Base-by-base conservation (phyloP, 192 early-diverging fungal species). In the Allomyces macrogynus region DNA sequence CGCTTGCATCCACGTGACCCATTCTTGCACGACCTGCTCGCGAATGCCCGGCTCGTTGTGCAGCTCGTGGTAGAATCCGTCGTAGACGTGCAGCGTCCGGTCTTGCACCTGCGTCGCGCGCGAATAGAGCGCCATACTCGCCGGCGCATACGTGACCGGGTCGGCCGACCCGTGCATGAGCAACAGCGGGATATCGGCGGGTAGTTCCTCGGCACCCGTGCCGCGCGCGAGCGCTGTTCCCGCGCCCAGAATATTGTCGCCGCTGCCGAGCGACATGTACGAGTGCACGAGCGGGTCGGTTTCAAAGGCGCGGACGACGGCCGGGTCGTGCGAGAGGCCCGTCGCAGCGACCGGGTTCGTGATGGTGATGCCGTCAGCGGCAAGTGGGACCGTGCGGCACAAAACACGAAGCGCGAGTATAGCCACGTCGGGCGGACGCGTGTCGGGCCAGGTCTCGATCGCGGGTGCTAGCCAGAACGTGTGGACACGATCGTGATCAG, bases 221-320 rank as follows among this genome's bases (percentile, higher is more conserved):
- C 49, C 49, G 16, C 16, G 16, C 16, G 49, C 49, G 5, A n/a
- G 16, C 4, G 49, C 49, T 7, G 32, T 40, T 8, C 32, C 32
- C 7, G 32, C 32, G 7, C 32, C 32, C 32, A 40, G 32, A 40
- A 40, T 40, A 40, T 40, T 40, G 32, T 40, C 32, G 32, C 32
- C 32, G 32, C 32, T 40, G 32, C 32, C 32, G 49, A 57, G 49
- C 49, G 49, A 57, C 16, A 57, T 57, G 49, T 57, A 57, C 49
- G 49, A 57, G 49, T 85, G 82, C 7, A 80, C 71, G 4, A 83
- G 69, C 24, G 84, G 82, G 63, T 87, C 85, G 7, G 66, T 61
- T 24, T 68, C 24, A 64, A 84, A 87, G 2, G 71, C 75, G 32
- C 72, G 61, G 10, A 77, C 70, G 61, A 78, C 76, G 16, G 70